Conservation (phyloP, 2,329 filamentous ascomycete genomes). For the Colletotrichum endophyticum region DNA sequence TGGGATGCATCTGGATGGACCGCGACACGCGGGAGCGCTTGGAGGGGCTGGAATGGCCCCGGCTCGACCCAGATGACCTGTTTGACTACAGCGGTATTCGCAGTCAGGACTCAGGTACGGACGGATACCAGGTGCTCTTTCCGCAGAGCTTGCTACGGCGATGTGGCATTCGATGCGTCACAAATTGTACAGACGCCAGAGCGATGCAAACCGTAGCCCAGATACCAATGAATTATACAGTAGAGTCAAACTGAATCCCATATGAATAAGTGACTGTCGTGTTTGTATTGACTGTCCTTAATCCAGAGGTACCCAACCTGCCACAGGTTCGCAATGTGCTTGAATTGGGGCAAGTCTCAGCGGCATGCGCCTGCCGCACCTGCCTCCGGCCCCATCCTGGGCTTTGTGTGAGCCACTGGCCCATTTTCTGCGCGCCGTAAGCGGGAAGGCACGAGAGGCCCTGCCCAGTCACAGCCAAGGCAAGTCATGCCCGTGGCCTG, state of each 20-base stretch:
- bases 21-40: background rate
- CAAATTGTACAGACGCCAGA: background rate
- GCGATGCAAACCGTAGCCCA: background rate
- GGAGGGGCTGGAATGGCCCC: background rate
- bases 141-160: background rate
- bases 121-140: background rate
- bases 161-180: background rate
- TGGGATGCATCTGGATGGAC: background rate
- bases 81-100: background rate
- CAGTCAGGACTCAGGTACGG: background rate
- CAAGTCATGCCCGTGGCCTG: background rate
- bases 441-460: constrained; percentile 3
- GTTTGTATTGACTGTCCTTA: background rate
- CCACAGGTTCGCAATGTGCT: background rate
- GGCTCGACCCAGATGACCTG: background rate
- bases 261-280: background rate
- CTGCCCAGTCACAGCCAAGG: constrained; percentile 7
- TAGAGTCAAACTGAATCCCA: background rate
- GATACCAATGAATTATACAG: background rate
- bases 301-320: background rate
- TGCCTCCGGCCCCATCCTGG: background rate
- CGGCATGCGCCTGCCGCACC: background rate
- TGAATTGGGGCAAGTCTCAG: background rate
- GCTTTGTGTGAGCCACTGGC: background rate
- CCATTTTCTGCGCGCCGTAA: background rate